Evolutionary conservation across 2,329 filamentous ascomycete genomes (phyloP).

Genomic region (Exophiala sp.): DNA sequence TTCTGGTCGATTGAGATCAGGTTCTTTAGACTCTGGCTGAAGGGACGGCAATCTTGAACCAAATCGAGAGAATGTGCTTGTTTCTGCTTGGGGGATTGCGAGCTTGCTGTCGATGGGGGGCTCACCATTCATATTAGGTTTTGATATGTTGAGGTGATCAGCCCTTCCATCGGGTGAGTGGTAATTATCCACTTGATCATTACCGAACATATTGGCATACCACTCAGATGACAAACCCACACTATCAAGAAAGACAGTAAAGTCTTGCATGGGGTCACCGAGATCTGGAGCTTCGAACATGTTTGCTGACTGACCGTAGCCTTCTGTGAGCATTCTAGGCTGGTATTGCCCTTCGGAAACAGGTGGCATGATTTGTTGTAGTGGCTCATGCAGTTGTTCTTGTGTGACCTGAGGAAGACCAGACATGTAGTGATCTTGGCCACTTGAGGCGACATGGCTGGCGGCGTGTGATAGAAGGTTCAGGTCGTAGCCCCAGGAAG

Average conservation of each 20-base stretch:
- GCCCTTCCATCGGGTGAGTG: slow-evolving; percentile 35
- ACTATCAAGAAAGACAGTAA: slow-evolving; percentile 47
- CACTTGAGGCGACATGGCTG: slow-evolving; percentile 48
- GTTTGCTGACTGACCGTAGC: slow-evolving; percentile 27
- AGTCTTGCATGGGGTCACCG: slow-evolving; percentile 48
- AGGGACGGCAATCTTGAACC: slow-evolving; percentile 47
- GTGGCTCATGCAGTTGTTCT: slow-evolving; percentile 26
- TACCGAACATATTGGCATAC: slow-evolving; percentile 45
- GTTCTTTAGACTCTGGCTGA: slow-evolving; percentile 45
- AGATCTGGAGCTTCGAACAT: slow-evolving; percentile 46
- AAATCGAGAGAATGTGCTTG: slow-evolving; percentile 47
- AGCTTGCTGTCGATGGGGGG: slow-evolving; percentile 38
- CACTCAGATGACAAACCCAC: slow-evolving; percentile 49
- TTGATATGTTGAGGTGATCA: slow-evolving; percentile 35
- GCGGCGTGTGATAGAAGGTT: slow-evolving; percentile 49
- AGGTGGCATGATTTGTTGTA: slow-evolving; percentile 25
- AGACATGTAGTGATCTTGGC: slow-evolving; percentile 33
- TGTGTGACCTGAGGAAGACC: slow-evolving; percentile 24
- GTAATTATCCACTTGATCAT: slow-evolving; percentile 36
- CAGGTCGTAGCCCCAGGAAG: slow-evolving; percentile 50
- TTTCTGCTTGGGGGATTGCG: slow-evolving; percentile 36
- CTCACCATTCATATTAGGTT: slow-evolving; percentile 39
- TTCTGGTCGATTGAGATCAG: slow-evolving; percentile 32
- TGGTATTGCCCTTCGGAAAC: slow-evolving; percentile 26
- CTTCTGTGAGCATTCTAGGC: slow-evolving; percentile 27